Evolutionary conservation across 1,284 basidiomycete genomes (phyloP).

Genomic region (Blastosporella zonata): DNA sequence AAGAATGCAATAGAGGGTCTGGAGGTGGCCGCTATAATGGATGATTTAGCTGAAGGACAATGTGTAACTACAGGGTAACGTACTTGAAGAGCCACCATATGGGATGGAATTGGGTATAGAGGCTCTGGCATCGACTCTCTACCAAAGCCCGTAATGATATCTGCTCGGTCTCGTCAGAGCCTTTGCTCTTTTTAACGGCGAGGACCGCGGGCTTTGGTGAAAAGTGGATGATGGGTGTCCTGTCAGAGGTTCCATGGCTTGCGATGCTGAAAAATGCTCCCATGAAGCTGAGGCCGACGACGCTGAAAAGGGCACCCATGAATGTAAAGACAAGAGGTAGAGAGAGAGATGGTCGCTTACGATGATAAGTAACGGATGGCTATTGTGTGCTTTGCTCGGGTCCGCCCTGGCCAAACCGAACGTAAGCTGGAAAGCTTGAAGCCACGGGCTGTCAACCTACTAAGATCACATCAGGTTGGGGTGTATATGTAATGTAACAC

Average conservation of each 20-base stretch:
- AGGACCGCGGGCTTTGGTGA: slow-evolving; percentile 36
- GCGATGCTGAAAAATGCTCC: slow-evolving; percentile 33
- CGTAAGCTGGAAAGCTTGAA: no score
- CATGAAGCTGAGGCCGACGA: slow-evolving; percentile 31
- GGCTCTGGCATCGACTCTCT: slow-evolving; percentile 53
- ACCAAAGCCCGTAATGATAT: slow-evolving; percentile 52
- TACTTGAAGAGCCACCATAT: slow-evolving; percentile 73
- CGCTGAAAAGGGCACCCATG: slow-evolving; percentile 27
- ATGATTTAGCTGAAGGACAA: slow-evolving; percentile 10
- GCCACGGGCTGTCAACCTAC: slow-evolving; percentile 8
- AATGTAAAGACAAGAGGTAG: slow-evolving; percentile 1
- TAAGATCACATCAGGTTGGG: no score
- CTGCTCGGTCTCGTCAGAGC: slow-evolving; percentile 31
- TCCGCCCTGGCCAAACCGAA: slow-evolving; percentile 8
- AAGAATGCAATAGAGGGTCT: slow-evolving; percentile 67
- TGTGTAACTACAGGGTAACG: slow-evolving; percentile 19
- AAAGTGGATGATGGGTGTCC: slow-evolving; percentile 37
- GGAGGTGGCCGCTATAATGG: slow-evolving; percentile 59
- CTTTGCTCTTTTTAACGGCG: slow-evolving; percentile 33
- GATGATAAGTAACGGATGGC: background rate
- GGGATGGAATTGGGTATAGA: slow-evolving; percentile 53
- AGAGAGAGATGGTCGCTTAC: slow-evolving; percentile 2
- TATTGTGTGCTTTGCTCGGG: slow-evolving; percentile 13
- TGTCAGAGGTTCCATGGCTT: slow-evolving; percentile 23
- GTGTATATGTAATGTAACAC: no score